Percentiles rank a stretch among this genome's conserved stretches.
These are phyloP conservation scores for Yamadazyma spencermartinsiae DNA, from an alignment of 1,139 yeast species.

Conservation along the genomic window DNA sequence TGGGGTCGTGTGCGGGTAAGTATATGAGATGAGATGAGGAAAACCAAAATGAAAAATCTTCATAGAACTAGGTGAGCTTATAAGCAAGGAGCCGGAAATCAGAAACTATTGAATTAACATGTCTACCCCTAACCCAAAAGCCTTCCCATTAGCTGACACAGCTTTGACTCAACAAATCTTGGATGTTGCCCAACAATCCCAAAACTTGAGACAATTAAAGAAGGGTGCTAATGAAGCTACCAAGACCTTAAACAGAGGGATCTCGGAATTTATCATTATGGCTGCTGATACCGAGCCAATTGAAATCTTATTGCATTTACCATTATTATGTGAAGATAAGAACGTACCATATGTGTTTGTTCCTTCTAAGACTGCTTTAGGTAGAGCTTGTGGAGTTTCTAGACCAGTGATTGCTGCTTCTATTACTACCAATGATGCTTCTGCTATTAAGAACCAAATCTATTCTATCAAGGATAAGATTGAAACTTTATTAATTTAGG, in stretches of 20 bases:
- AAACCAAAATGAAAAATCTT: slow-evolving; percentile 5
- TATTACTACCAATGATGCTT: slow-evolving; percentile 97
- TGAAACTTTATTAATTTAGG: slow-evolving; percentile 91
- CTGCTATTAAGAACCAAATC: slow-evolving; percentile 96
- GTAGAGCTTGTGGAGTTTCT: slow-evolving; percentile 99
- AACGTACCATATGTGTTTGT: slow-evolving; percentile 99
- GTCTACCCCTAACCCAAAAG: slow-evolving; percentile 90
- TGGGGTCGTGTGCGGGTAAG: background rate
- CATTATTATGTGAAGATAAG: slow-evolving; percentile 97
- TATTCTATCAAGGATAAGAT: slow-evolving; percentile 98
- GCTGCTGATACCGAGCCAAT: slow-evolving; percentile 99
- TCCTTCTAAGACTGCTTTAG: slow-evolving; percentile 97
- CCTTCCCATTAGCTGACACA: slow-evolving; percentile 98
- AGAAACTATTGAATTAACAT: slow-evolving; percentile 22
- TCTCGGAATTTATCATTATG: slow-evolving; percentile 98
- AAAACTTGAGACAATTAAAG: slow-evolving; percentile 96
- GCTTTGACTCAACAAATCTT: slow-evolving; percentile 94
- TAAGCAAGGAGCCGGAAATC: slow-evolving; percentile 63
- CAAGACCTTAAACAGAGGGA: slow-evolving; percentile 99
- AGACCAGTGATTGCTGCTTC: slow-evolving; percentile 99
- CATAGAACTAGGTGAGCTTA: slow-evolving; percentile 42
- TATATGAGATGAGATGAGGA: slow-evolving; percentile 10
- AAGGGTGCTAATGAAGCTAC: slow-evolving; percentile 99
- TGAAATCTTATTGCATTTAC: slow-evolving; percentile 96
- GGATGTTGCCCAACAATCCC: slow-evolving; percentile 97